Base-by-base conservation (phyloP, 805 yeast species). In the Kuraishia ogatae region DNA sequence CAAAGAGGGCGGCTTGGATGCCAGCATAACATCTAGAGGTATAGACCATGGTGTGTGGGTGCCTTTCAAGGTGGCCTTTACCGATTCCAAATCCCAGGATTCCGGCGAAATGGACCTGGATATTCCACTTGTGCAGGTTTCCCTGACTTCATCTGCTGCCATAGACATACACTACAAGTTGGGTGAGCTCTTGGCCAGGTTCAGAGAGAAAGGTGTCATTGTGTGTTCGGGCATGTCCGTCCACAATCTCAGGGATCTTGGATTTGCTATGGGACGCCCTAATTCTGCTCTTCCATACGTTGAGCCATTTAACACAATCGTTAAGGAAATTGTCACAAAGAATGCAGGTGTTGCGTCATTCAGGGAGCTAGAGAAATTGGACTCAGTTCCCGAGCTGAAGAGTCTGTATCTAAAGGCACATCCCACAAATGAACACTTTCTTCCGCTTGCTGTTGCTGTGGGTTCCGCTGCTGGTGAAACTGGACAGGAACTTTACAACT, bases 31-130 rank as follows among this genome's bases (percentile, higher is more conserved):
- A 0, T 64, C 70, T n/a, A 71, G 94, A 55, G 94, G 94, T 10
- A 67, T 89, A 22, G 96, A 88, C 64, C 96, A 88, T 69, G 96
- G 96, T 6, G 84, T 76, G 7, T 88, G 93, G 90, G 91, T 85
- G 5, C 93, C 93, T 1, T 74, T 84, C 57, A 82, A 85, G 62
- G 87, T 85, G 23, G 89, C 89, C 7, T 86, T 87, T 59, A 75
- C 80, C 48, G 65, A 73, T 26, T 56, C 71, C 1, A 64, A 68
- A 4, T 65, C 67, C 22, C 60, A 61, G 17, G 71, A 69, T 55
- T 66, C 70, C 5, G 61, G 68, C 1, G 73, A 73, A 35, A 71
- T 73, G 48, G 82, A 79, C 55, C 58, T 79, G 28, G 78, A 77
- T 28, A 70, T 76, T 26, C 77, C 84, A 0, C 58, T 80, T 51